Evolutionary conservation across 495 filamentous ascomycete genomes (phyloP).

Genomic region (Poronia punctata): DNA sequence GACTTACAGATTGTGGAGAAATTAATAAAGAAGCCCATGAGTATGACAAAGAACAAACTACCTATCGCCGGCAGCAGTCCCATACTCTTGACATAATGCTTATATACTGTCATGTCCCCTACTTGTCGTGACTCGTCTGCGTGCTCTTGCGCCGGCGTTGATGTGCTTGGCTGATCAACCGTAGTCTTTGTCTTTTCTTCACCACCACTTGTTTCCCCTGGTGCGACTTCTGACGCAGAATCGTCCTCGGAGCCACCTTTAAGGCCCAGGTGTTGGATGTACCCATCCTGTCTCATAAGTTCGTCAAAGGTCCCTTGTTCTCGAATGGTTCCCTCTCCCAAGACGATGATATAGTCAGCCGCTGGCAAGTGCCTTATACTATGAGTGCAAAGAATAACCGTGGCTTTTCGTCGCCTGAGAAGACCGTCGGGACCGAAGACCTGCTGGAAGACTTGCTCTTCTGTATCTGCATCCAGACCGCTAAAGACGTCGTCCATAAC

Average conservation of each 20-base stretch:
- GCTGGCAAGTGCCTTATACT: constrained; percentile 32
- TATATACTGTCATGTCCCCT: constrained; percentile 29
- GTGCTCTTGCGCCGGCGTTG: not conserved
- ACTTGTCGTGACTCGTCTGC: not conserved
- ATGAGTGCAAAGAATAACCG: constrained; percentile 44
- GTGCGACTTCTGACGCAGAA: not conserved
- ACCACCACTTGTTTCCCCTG: not conserved
- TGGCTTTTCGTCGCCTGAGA: constrained; percentile 39
- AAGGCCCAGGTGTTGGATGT: constrained; percentile 10
- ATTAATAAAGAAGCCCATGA: constrained; percentile 30
- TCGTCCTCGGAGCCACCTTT: not conserved
- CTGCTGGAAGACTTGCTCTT: constrained; percentile 51
- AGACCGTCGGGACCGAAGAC: constrained; percentile 51
- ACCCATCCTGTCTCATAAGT: constrained; percentile 25
- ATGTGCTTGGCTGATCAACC: not conserved
- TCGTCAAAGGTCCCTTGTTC: constrained; percentile 38
- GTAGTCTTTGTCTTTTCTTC: not conserved
- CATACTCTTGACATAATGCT: constrained; percentile 30
- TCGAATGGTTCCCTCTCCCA: constrained; percentile 33
- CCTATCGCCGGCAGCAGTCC: constrained; percentile 4
- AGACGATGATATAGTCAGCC: constrained; percentile 40
- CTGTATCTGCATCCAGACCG: constrained; percentile 54
- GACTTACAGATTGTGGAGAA: constrained; percentile 33
- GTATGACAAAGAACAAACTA: constrained; percentile 14
- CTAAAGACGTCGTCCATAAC: constrained; percentile 57